phyloP scores from a whole-genome alignment of 495 filamentous ascomycete species.

The Podospora sp. region DNA sequence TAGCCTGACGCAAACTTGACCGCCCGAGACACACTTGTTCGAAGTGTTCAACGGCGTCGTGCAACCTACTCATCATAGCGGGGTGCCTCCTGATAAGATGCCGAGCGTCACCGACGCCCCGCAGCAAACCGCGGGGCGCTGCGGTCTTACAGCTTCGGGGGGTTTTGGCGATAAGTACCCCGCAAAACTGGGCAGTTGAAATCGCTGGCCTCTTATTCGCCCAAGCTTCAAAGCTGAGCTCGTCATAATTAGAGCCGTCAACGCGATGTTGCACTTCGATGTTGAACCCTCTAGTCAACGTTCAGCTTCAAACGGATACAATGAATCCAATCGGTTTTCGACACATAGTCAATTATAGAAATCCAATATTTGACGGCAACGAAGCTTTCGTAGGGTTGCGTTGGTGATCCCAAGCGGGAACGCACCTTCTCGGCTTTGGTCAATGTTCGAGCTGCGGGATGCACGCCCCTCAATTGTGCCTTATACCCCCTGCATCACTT shows the following conservation, averaged over 20 bases:
- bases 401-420: not conserved
- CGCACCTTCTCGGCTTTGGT: not conserved
- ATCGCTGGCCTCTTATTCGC: constrained; percentile 17
- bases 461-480: not conserved
- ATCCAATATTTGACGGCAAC: not conserved
- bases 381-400: not conserved
- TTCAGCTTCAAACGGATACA: not conserved
- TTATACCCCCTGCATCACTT: not conserved
- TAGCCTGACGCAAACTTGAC: not conserved
- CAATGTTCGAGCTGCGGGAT: not conserved
- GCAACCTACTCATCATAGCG: not conserved
- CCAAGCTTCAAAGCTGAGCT: constrained; percentile 3
- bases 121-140: not conserved
- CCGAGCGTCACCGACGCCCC: constrained; percentile 10
- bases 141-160: not conserved
- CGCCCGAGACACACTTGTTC: not conserved
- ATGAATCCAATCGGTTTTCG: not conserved
- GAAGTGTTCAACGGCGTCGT: not conserved
- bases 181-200: constrained; percentile 19
- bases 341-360: not conserved
- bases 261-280: constrained; percentile 1
- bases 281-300: not conserved
- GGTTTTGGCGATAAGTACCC: not conserved
- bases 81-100: constrained; percentile 15
- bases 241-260: constrained; percentile 8